A percentile compares a stretch with the other conserved stretches of the same genome.
Evolutionary conservation across 805 yeast species (phyloP).

Genomic region (Brettanomyces sp.): DNA sequence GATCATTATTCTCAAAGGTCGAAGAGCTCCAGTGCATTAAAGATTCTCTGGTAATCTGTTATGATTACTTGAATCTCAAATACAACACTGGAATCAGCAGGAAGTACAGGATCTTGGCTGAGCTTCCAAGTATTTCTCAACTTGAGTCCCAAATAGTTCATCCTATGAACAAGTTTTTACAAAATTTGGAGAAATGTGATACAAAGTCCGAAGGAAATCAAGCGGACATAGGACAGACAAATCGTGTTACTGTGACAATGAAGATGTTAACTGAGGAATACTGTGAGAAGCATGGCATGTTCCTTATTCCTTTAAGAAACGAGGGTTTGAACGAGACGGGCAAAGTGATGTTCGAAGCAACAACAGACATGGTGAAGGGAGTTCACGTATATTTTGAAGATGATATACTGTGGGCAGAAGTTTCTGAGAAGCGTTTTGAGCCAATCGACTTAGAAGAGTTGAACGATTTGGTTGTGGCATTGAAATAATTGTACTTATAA

Average conservation of each 20-base stretch:
- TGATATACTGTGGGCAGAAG: constrained; percentile 44
- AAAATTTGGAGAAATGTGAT: neutral
- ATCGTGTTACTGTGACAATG: constrained; percentile 30
- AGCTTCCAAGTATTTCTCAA: neutral
- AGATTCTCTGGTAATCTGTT: constrained; percentile 5
- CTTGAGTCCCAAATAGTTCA: neutral
- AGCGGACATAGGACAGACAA: neutral
- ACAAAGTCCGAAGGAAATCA: neutral
- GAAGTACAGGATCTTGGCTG: neutral
- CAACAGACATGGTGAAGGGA: constrained; percentile 26
- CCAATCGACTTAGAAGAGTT: constrained; percentile 34
- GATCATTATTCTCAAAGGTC: constrained; percentile 1
- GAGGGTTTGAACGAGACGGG: constrained; percentile 26
- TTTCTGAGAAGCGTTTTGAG: constrained; percentile 21
- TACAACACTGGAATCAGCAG: constrained; percentile 8
- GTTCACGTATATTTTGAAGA: constrained; percentile 43
- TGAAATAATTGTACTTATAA: neutral
- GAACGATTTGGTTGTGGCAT: constrained; percentile 1
- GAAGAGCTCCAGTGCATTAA: constrained; percentile 2
- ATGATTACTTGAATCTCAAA: constrained; percentile 9
- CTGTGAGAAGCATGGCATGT: constrained; percentile 43
- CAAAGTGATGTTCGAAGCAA: constrained; percentile 33
- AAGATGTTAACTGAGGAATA: constrained; percentile 57
- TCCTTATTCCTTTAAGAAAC: constrained; percentile 27
- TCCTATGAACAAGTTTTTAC: neutral